phyloP scores from a whole-genome alignment of 2,329 filamentous ascomycete species.

The Akanthomyces dipterigenus region DNA sequence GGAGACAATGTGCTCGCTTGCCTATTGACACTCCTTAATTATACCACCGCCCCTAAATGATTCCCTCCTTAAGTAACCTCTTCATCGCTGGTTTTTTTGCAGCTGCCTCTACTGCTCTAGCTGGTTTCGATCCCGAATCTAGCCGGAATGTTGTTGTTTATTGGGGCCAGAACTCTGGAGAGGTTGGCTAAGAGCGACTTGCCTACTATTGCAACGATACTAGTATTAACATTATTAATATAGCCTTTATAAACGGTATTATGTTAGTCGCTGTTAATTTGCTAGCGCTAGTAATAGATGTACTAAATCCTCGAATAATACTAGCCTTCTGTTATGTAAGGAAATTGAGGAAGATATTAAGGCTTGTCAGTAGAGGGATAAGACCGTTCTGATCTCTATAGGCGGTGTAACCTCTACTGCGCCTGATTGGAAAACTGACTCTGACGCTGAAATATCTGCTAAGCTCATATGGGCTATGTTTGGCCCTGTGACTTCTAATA shows the following conservation, averaged over 20 bases:
- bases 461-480: slow-evolving; percentile 64
- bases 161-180: slow-evolving; percentile 63
- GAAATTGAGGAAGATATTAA: slow-evolving; percentile 34
- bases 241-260: slow-evolving; percentile 57
- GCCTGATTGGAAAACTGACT: slow-evolving; percentile 51
- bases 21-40: too few species aligned
- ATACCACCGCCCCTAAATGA: too few species aligned
- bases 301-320: slow-evolving; percentile 45
- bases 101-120: slow-evolving; percentile 13
- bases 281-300: slow-evolving; percentile 58
- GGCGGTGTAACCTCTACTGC: slow-evolving; percentile 65
- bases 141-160: slow-evolving; percentile 55
- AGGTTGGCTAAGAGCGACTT: slow-evolving; percentile 46
- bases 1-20: too few species aligned
- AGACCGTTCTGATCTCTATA: slow-evolving; percentile 66
- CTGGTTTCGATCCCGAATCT: slow-evolving; percentile 38
- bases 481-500: slow-evolving; percentile 44
- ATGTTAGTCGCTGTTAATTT: slow-evolving; percentile 53
- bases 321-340: slow-evolving; percentile 35
- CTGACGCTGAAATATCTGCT: slow-evolving; percentile 49
- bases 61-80: too few species aligned
- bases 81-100: too few species aligned
- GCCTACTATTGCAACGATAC: slow-evolving; percentile 46
- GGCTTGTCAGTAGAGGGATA: slow-evolving; percentile 55
- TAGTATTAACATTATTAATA: slow-evolving; percentile 42